Evolutionary conservation across 2,329 filamentous ascomycete species (phyloP).

Genomic region (Bipolaris cookei): DNA sequence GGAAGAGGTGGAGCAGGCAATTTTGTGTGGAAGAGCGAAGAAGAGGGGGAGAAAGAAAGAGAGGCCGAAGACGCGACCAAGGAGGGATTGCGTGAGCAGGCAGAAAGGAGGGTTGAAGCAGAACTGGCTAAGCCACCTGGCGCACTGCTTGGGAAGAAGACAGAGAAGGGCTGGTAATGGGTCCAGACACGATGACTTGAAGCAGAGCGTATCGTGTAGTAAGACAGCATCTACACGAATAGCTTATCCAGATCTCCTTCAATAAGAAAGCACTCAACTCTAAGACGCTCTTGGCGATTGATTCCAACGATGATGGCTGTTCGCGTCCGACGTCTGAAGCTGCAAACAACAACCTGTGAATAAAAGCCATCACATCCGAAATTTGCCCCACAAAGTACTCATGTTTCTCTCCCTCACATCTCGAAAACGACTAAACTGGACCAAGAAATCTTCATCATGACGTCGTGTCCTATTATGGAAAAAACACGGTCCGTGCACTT

Average conservation of each 20-base stretch:
- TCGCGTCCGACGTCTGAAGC: background rate
- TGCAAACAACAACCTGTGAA: background rate
- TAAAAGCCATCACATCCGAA: background rate
- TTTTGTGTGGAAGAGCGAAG: conserved; percentile 51
- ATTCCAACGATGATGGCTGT: background rate
- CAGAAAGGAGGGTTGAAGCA: conserved; percentile 52
- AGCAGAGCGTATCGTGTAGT: background rate
- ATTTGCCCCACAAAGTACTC: background rate
- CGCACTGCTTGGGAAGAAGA: conserved; percentile 48
- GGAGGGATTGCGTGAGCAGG: conserved; percentile 38
- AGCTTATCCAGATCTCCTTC: background rate
- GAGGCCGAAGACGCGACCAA: conserved; percentile 29
- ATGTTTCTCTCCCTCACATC: background rate
- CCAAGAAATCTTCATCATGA: conserved; percentile 11
- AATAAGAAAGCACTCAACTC: background rate
- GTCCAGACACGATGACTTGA: background rate
- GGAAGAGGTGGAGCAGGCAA: conserved; percentile 58
- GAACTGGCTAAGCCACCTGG: conserved; percentile 50
- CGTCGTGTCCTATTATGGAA: conserved; percentile 14
- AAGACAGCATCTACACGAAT: background rate
- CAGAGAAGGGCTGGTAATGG: conserved; percentile 32
- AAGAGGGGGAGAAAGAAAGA: conserved; percentile 36
- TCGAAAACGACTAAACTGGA: background rate
- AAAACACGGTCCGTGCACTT: conserved; percentile 20
- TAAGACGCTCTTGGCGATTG: background rate